Conservation (phyloP, 225 moss, liverwort and hornwort species). For the Anthoceros angustus region DNA sequence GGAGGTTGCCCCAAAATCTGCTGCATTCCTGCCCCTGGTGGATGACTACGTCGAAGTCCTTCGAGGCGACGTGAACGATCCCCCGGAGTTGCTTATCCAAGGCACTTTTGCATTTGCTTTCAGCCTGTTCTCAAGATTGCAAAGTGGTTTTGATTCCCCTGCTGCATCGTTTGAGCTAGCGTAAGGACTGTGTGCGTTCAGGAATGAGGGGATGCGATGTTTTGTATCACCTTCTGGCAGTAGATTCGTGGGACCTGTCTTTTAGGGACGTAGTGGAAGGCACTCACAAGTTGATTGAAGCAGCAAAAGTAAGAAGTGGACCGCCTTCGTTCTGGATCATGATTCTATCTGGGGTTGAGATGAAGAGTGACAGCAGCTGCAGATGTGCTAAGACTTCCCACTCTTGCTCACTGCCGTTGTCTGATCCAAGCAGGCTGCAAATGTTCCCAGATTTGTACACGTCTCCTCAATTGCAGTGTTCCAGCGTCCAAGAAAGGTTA, state of each 20-base stretch:
- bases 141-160: not conserved
- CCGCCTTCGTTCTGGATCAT: not conserved
- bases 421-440: not conserved
- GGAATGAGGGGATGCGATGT: constrained; percentile 1
- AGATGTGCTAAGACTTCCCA: not conserved
- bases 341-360: not conserved
- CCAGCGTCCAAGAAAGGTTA: not conserved
- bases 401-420: not conserved
- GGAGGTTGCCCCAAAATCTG: not conserved
- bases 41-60: not conserved
- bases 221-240: not conserved
- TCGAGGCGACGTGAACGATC: not conserved
- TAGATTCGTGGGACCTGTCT: not conserved
- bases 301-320: not conserved
- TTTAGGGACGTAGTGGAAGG: not conserved
- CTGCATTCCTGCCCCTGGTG: not conserved
- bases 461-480: not conserved
- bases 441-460: not conserved
- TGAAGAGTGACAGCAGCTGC: not conserved
- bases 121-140: not conserved
- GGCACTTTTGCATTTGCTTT: too few relatives aligned
- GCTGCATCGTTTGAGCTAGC: not conserved
- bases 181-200: not conserved
- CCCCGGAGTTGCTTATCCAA: not conserved
- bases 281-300: not conserved